Evolutionary conservation across 192 early-diverging fungal species (phyloP).

Genomic region (Entomortierella parvispora): DNA sequence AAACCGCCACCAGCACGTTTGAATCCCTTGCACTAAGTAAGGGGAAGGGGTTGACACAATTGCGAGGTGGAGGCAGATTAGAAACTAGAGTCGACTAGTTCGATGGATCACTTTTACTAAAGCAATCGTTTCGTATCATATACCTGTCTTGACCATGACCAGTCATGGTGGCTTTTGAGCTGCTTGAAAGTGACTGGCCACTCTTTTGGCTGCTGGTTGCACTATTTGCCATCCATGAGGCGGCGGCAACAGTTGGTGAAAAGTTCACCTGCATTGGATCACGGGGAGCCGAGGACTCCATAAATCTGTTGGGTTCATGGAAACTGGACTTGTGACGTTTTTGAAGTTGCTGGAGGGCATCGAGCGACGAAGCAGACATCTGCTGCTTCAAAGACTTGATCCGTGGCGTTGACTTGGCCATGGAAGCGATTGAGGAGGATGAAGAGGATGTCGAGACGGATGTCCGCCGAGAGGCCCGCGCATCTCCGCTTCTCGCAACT

Average conservation of each 20-base stretch:
- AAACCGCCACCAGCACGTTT: conserved; percentile 5
- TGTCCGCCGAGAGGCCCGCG: not conserved
- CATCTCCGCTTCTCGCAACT: not conserved
- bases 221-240: not conserved
- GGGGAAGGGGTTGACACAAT: not conserved
- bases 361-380: conserved; percentile 21
- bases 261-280: conserved; percentile 12
- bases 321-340: not conserved
- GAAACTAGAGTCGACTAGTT: too few species aligned
- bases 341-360: conserved; percentile 21
- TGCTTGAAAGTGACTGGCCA: too few species aligned
- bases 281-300: not conserved
- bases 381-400: conserved; percentile 12
- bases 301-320: too few species aligned
- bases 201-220: too few species aligned
- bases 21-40: not conserved
- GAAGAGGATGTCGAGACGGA: not conserved
- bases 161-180: too few species aligned
- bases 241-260: not conserved
- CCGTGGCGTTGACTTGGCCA: not conserved
- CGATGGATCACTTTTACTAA: too few species aligned
- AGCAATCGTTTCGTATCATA: too few species aligned
- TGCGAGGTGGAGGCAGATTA: not conserved
- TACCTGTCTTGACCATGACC: too few species aligned
- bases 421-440: not conserved